phyloP scores from a whole-genome alignment of 2,329 filamentous ascomycete species.

The Paraphoma sp. region DNA sequence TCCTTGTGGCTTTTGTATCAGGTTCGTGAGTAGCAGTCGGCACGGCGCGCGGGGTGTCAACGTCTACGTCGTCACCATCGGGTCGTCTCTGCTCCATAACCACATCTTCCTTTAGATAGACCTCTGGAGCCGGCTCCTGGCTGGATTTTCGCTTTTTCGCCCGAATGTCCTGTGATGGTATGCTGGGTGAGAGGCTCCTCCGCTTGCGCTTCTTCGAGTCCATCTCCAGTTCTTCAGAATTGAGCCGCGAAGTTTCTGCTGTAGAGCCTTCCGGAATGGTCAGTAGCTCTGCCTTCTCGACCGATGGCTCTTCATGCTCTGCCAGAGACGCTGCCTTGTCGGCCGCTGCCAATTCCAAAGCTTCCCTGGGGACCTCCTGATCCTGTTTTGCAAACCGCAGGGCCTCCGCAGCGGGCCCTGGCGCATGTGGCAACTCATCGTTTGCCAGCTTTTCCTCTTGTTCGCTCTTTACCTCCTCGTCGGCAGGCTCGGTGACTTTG shows the following conservation, averaged over 20 bases:
- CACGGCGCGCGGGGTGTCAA: slow-evolving; percentile 1
- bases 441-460: slow-evolving; percentile 5
- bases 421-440: slow-evolving; percentile 24
- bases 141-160: slow-evolving; percentile 53
- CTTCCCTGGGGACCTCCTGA: background rate
- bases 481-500: slow-evolving; percentile 21
- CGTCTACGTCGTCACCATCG: slow-evolving; percentile 20
- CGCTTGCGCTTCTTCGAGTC: slow-evolving; percentile 52
- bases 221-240: slow-evolving; percentile 46
- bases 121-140: slow-evolving; percentile 38
- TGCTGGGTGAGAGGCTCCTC: slow-evolving; percentile 48
- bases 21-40: slow-evolving; percentile 7
- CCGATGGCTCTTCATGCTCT: slow-evolving; percentile 35
- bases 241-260: slow-evolving; percentile 41
- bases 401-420: slow-evolving; percentile 31
- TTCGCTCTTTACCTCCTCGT: slow-evolving; percentile 15
- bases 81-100: slow-evolving; percentile 37
- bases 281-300: slow-evolving; percentile 39
- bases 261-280: slow-evolving; percentile 35
- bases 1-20: slow-evolving; percentile 25
- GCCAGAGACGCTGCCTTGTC: slow-evolving; percentile 27
- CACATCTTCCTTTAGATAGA: slow-evolving; percentile 38
- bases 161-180: slow-evolving; percentile 43
- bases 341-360: background rate
- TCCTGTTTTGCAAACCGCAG: slow-evolving; percentile 17